Base-by-base conservation (phyloP, 176 grass and related monocot genomes). In the Cocos nucifera region DNA sequence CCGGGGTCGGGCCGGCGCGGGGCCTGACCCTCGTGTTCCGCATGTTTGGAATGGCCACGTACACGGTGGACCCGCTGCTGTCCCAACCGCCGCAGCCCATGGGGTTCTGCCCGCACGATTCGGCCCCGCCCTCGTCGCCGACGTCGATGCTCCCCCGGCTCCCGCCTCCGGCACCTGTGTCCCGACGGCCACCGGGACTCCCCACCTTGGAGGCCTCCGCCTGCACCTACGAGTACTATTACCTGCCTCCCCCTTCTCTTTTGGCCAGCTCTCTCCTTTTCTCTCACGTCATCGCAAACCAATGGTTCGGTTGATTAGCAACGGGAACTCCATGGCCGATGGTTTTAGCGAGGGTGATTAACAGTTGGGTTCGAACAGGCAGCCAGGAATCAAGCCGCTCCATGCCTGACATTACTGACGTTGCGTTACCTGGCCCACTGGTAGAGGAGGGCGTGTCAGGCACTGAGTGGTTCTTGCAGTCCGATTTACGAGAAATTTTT, bases 1-100 rank as follows among this genome's bases (percentile, higher is more conserved):
- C 16, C 25, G 52, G 54, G 15, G n/a, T 78, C 15, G 67, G 68
- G 23, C 70, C 73, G 0, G 66, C 79, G 32, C 69, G 66, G 0
- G 71, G 73, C 59, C 86, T 95, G 69, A 79, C 79, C 5, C 67
- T 89, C 44, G 53, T 85, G 49, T 89, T 95, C 74, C 74, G 74
- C 22, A 75, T 89, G 58, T 73, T 95, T 4, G 86, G 86, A 1
- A 73, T 76, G 51, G 64, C 75, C 21, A 59, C 89, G 70, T 95
- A 95, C 86, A 78, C 77, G 17, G 90, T 86, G 4, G 67, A 58
- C 56, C 90, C 86, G n/a, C 76, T 95, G 7, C 69, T 90, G n/a
- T 75, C 80, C 3, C 73, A 95, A 32, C 90, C 90, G 0, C 62
- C 68, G 15, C 49, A 54, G 35, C 56, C 90, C 52, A 79, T 78